phyloP scores from a whole-genome alignment of 129 eudicot species.

The Lonicera japonica region DNA sequence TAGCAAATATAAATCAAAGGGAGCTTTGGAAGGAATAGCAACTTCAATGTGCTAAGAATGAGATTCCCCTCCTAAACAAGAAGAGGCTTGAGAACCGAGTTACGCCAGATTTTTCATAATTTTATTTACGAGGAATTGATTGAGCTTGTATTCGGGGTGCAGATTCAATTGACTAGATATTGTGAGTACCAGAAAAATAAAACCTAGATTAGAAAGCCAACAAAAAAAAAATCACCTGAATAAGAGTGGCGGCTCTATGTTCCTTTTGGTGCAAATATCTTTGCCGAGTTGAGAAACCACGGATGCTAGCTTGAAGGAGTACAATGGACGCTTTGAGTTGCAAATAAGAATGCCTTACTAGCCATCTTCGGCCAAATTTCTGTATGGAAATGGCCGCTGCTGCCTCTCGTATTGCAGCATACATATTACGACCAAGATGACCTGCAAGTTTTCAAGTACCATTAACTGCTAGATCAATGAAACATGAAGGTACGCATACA shows the following conservation, averaged over 20 bases:
- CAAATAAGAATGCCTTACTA: constrained; percentile 43
- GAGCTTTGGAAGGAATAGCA: no score
- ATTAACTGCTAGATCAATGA: background rate
- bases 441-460: constrained; percentile 37
- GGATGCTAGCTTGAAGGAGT: constrained; percentile 62
- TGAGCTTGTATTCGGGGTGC: no score
- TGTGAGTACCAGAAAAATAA: background rate
- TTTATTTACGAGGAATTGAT: no score
- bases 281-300: constrained; percentile 66
- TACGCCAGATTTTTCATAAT: no score
- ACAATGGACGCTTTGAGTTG: constrained; percentile 34
- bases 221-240: constrained; percentile 52
- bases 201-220: background rate
- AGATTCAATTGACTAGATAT: no score
- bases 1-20: no score
- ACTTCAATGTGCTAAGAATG: no score
- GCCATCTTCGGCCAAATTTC: constrained; percentile 67
- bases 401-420: constrained; percentile 46
- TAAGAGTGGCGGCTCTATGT: constrained; percentile 66
- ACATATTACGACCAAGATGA: constrained; percentile 55
- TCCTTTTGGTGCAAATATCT: constrained; percentile 54
- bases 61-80: no score
- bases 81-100: no score
- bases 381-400: constrained; percentile 67
- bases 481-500: background rate